Percentiles rank a stretch among this genome's conserved stretches.
phyloP scores from a whole-genome alignment of 768 basidiomycete genomes.

The Daedaleopsis sinensis region DNA sequence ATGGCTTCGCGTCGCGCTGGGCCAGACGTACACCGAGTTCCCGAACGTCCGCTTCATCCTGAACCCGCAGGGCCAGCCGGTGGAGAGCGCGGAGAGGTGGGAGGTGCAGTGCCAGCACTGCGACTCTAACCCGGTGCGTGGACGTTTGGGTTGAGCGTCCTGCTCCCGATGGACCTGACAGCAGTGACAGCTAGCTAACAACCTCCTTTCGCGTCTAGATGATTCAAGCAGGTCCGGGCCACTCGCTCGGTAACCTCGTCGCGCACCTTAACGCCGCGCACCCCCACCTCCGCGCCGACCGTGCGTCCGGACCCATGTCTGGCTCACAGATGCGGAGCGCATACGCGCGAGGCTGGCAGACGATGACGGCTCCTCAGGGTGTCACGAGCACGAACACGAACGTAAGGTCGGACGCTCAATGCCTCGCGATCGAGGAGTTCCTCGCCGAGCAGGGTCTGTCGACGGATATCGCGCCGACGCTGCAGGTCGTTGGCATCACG shows the following conservation, averaged over 20 bases:
- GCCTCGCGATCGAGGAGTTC: neutral
- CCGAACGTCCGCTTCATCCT: neutral
- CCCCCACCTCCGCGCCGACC: neutral
- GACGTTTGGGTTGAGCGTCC: no score
- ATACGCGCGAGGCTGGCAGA: neutral
- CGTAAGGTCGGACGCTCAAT: neutral
- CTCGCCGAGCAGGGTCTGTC: slow-evolving; percentile 4
- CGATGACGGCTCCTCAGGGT: neutral
- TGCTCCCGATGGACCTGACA: neutral
- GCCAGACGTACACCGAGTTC: neutral
- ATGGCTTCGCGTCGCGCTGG: neutral
- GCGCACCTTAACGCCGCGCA: neutral
- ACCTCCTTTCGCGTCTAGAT: neutral
- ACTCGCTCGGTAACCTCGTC: neutral
- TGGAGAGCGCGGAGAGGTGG: neutral
- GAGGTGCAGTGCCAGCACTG: neutral
- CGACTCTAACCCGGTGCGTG: neutral
- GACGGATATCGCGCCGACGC: neutral
- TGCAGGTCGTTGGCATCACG: neutral
- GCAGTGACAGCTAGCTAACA: neutral
- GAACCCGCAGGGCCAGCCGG: neutral
- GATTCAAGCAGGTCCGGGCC: neutral
- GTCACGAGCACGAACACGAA: neutral
- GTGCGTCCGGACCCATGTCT: neutral
- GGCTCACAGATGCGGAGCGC: neutral